Evolutionary conservation across 2,329 filamentous ascomycete species (phyloP), one percentile per base, ranked within the genome.

Genomic region (Colletotrichum agaves): DNA sequence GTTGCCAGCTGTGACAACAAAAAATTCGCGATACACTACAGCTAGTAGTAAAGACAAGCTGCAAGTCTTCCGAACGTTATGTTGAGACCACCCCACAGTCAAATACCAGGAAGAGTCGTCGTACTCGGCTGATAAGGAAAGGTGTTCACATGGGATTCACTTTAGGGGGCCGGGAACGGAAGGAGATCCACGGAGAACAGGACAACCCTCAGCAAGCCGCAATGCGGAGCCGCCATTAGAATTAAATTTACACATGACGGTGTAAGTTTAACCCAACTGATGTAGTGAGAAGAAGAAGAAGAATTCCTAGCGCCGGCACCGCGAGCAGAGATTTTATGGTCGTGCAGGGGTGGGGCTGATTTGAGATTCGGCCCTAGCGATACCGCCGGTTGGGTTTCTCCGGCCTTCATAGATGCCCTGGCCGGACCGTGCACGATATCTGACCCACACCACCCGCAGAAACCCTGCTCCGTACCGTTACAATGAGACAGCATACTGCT

Each of bases 141-240:
- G 82, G 81, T 77, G 75, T 75, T 81, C 78, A 80, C 81, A 73
- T 73, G 71, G 71, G 10, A 55, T 74, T 82, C 79, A 69, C 73
- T 85, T 67, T 82, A 72, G 83, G 82, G 77, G 83, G 83, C 83
- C 82, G 83, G 83, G 83, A 85, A 85, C 83, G 83, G 83, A 84
- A 81, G 82, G 78, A 83, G 79, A 84, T 80, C 80, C 81, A 85
- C 80, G 74, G 80, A 75, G 62, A 56, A 61, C 60, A 63, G 77
- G 75, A 78, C 82, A 82, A 80, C 83, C 82, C 82, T 84, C 83
- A 85, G 83, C 83, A 84, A 84, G 82, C 82, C 83, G 81, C 83
- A 76, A 77, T 75, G 83, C 81, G 83, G 82, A 85, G 83, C 83
- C 83, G 77, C 81, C 83, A 75, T 78, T 65, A 74, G 72, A 77